phyloP scores from a whole-genome alignment of 202 grass and related monocot genomes.

The Sporobolus alterniflorus region DNA sequence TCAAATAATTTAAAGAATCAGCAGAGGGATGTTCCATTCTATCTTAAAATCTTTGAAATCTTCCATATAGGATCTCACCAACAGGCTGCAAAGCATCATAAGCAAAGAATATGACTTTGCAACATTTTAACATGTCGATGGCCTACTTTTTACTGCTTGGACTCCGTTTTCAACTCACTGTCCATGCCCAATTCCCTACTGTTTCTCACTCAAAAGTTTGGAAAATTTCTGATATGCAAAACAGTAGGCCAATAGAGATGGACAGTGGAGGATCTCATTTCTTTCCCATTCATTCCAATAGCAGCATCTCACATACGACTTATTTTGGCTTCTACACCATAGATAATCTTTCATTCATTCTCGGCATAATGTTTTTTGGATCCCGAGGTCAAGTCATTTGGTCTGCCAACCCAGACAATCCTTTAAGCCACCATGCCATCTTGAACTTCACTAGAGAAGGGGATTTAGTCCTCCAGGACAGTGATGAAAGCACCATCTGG shows the following conservation, averaged over 20 bases:
- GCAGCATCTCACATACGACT: neutral
- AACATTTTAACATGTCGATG: neutral
- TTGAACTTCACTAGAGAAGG: constrained; percentile 52
- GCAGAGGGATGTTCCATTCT: neutral
- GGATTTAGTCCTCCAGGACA: constrained; percentile 44
- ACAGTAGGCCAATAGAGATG: too few species aligned
- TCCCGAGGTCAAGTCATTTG: constrained; percentile 39
- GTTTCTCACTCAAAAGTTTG: neutral
- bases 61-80: neutral
- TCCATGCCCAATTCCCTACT: neutral
- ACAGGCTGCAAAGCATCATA: neutral
- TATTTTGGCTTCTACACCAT: constrained; percentile 22
- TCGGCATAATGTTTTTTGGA: neutral
- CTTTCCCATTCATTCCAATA: neutral
- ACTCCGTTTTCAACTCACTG: neutral
- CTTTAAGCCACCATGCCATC: constrained; percentile 25
- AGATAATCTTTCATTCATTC: neutral
- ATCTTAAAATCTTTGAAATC: too few species aligned
- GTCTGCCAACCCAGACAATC: constrained; percentile 63
- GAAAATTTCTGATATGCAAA: neutral
- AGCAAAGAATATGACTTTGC: neutral
- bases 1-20: neutral
- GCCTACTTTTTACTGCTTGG: neutral
- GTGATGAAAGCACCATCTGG: constrained; percentile 45
- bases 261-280: neutral